phyloP scores from a whole-genome alignment of 768 basidiomycete genomes.

The Xanthoconium stramineum region DNA sequence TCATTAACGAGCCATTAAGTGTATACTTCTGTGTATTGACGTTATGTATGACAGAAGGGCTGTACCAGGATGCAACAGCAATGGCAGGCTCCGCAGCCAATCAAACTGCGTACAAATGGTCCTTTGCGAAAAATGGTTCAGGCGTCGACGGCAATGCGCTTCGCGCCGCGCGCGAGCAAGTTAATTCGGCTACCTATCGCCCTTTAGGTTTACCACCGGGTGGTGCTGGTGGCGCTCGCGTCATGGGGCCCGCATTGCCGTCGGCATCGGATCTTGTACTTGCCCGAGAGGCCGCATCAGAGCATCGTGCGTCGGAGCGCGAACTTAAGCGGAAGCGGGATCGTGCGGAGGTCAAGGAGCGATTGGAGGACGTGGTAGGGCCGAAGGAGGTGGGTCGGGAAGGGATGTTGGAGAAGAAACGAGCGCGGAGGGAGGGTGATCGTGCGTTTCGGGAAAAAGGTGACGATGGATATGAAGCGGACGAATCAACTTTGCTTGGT shows the following conservation, averaged over 20 bases:
- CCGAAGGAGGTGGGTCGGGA: conserved; percentile 82
- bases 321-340: conserved; percentile 64
- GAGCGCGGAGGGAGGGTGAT: conserved; percentile 68
- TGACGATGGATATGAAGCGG: conserved; percentile 77
- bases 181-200: conserved; percentile 45
- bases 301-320: conserved; percentile 51
- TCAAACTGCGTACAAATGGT: conserved; percentile 87
- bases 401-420: conserved; percentile 84
- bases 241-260: conserved; percentile 69
- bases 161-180: conserved; percentile 56
- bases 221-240: conserved; percentile 27
- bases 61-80: conserved; percentile 63
- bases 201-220: not conserved
- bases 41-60: conserved; percentile 34
- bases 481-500: conserved; percentile 44
- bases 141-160: conserved; percentile 58
- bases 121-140: conserved; percentile 67
- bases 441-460: conserved; percentile 64
- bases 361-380: conserved; percentile 73
- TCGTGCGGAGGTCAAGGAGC: conserved; percentile 59
- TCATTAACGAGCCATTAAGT: too few relatives aligned
- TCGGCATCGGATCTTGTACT: conserved; percentile 65
- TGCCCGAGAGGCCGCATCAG: conserved; percentile 59
- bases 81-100: conserved; percentile 54
- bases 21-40: too few relatives aligned